phyloP scores from a whole-genome alignment of 371 early-diverging fungal species.

The Actinomucor elegans region DNA sequence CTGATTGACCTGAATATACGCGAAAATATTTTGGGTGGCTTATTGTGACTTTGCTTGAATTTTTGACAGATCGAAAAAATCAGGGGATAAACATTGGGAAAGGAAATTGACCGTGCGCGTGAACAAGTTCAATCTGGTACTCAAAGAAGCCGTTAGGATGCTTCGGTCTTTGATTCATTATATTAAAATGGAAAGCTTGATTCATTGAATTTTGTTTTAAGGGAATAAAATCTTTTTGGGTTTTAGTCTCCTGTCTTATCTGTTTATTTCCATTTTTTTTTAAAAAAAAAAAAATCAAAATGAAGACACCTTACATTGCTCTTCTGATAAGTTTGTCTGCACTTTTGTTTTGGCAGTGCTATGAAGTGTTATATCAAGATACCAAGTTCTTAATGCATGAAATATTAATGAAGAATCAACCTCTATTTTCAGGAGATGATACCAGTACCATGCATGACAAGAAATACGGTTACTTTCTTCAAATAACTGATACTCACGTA shows the following conservation, averaged over 20 bases:
- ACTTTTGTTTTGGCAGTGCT: constrained; percentile 5
- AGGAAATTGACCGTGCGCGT: no score
- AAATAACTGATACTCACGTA: constrained; percentile 77
- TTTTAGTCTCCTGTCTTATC: neutral
- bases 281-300: neutral
- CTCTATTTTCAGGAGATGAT: no score
- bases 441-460: neutral
- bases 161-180: neutral
- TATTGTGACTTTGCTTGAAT: neutral
- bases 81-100: no score
- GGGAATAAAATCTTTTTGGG: neutral
- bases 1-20: neutral
- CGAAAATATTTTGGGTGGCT: constrained; percentile 5
- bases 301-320: neutral
- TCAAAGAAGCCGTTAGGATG: neutral
- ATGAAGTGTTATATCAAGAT: neutral
- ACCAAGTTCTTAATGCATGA: neutral
- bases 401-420: neutral
- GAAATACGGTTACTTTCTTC: constrained; percentile 56
- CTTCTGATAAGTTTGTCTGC: neutral
- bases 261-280: neutral
- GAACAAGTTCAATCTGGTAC: no score
- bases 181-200: neutral
- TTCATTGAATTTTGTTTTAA: neutral
- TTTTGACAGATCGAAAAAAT: neutral